Percentiles rank a stretch among this genome's conserved stretches.
Conservation (phyloP, 805 yeast species). For the Teunomyces lycoperdinae region DNA sequence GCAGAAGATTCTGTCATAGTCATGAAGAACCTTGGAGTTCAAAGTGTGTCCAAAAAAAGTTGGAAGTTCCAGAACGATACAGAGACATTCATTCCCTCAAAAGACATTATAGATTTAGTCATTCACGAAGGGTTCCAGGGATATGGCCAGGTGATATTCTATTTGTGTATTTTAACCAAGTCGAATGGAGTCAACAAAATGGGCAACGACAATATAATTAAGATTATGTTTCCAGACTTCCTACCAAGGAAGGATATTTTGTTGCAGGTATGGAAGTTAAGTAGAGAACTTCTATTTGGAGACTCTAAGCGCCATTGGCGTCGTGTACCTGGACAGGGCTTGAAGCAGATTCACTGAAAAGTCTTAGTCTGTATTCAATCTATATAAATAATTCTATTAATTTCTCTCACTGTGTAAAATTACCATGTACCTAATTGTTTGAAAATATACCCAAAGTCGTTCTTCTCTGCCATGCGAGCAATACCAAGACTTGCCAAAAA, state of each 20-base stretch:
- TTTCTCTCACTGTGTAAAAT: neutral
- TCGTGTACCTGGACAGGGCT: conserved; percentile 37
- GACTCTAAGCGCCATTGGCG: conserved; percentile 28
- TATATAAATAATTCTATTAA: neutral
- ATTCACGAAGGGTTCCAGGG: conserved; percentile 76
- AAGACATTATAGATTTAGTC: conserved; percentile 58
- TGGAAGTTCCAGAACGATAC: conserved; percentile 19
- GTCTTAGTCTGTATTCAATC: neutral
- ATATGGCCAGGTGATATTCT: conserved; percentile 59
- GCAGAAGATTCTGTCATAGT: conserved; percentile 43
- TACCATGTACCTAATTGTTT: conserved; percentile 27
- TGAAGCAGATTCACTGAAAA: conserved; percentile 16
- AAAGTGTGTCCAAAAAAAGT: conserved; percentile 30
- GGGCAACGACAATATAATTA: conserved; percentile 18
- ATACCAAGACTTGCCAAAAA: conserved; percentile 25
- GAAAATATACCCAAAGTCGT: conserved; percentile 26
- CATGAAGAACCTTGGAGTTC: conserved; percentile 47
- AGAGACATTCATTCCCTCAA: conserved; percentile 52
- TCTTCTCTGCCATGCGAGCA: conserved; percentile 30
- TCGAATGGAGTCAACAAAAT: conserved; percentile 11
- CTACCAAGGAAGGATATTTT: conserved; percentile 42
- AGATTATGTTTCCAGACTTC: conserved; percentile 41
- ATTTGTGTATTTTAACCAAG: conserved; percentile 57
- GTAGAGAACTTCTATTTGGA: conserved; percentile 37
- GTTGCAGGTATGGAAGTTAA: conserved; percentile 36